Evolutionary conservation across 148 eudicot species (phyloP), one percentile per base, ranked within the genome.

Genomic region (Fallopia convolvulus): DNA sequence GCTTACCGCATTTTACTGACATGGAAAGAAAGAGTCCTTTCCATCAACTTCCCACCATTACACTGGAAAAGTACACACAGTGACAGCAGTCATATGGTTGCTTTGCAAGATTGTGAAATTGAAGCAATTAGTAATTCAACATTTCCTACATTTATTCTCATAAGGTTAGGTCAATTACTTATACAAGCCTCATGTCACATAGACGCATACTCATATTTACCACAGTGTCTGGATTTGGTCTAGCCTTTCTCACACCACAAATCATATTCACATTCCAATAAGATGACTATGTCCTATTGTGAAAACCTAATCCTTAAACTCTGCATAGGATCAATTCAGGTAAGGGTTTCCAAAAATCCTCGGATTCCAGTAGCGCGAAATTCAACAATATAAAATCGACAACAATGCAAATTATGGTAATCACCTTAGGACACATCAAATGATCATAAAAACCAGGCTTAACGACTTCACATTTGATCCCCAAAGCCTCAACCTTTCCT

Each of bases 11-110:
- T 82, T 78, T 74, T 61, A 74, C 70, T 73, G 21, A 84, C 78
- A 75, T 86, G 86, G 72, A 86, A 80, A 42, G 86, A 86, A 53
- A 86, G 76, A 76, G 81, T 78, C 76, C 81, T 86, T 63, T 82
- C 80, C 75, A 81, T 32, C 53, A 74, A 73, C 58, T 61, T 68
- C 52, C 88, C 88, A 40, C 88, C 88, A 53, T 80, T 74, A 71
- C 88, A 86, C 88, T 86, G 82, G 42, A 32, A 36, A 68, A 68
- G 10, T 39, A 68, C 21, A 68, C 41, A 56, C 72, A 75, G 21
- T 42, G 32, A 26, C 39, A 47, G 11, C 9, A 2, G 32, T 3
- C 14, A 17, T 44, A 73, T n/a, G 32, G 66, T 60, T 60, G 14
- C 66, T 8, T 21, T 60, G 33, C 63, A 58, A 58, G 65, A 58